These are phyloP conservation scores for Talaromyces sp. DNA, from an alignment of 2,329 filamentous ascomycete species.

Conservation along the genomic window DNA sequence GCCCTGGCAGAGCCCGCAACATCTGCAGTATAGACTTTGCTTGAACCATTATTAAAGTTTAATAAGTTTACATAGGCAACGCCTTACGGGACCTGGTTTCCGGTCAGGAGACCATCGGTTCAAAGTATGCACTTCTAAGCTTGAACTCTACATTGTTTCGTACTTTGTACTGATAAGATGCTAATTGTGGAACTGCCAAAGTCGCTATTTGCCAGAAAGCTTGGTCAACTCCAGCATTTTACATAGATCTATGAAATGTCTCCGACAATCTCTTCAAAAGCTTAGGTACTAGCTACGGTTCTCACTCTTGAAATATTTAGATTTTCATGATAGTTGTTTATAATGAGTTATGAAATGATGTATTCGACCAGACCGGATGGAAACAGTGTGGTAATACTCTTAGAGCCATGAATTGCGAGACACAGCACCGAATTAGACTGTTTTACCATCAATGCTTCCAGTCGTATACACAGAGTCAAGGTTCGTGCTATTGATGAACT, in stretches of 20 bases:
- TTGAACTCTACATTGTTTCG: neutral
- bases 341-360: neutral
- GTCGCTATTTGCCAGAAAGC: neutral
- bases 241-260: neutral
- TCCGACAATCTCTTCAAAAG: neutral
- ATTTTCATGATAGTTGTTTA: neutral
- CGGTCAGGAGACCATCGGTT: neutral
- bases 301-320: neutral
- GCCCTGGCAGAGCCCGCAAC: neutral
- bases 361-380: neutral
- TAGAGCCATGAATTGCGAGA: neutral
- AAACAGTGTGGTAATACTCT: neutral
- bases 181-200: neutral
- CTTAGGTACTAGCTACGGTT: neutral
- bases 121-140: neutral
- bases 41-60: neutral
- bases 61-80: neutral
- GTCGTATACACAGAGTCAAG: neutral
- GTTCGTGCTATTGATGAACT: neutral
- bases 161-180: neutral
- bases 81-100: neutral
- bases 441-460: neutral
- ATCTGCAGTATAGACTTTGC: neutral
- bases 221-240: neutral
- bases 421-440: neutral